Base-by-base conservation (phyloP, 805 yeast genomes). In the Yamadazyma philogaea region DNA sequence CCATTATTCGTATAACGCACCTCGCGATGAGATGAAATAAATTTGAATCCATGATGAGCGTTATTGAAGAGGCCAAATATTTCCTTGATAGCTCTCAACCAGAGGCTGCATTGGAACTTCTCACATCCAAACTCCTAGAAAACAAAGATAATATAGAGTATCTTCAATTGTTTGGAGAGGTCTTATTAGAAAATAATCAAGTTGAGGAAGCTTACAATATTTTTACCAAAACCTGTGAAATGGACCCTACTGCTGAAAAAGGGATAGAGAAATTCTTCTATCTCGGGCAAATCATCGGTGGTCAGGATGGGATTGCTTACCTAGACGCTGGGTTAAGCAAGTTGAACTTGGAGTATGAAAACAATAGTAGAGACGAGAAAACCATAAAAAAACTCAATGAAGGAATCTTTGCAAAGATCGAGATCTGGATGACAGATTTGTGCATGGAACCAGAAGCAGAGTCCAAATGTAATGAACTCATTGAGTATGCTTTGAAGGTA, bases 351-450 rank as follows among this genome's bases (percentile, higher is more conserved):
- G 55, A 57, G 37, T 40, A 38, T 18, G 56, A 56, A 14, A 51
- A 47, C 3, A 44, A 53, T 21, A 65, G 63, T 44, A 45, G 52
- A 3, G 39, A 53, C 17, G 53, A 60, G 36, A 54, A 54, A 18
- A 60, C 53, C 22, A 60, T 75, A 15, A 77, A 76, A 48, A 86
- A 84, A 57, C 58, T 87, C 37, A 79, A 84, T 49, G 85, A 82
- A 56, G 96, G 91, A 0, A 68, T 87, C 20, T 81, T 91, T 51
- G 82, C 96, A 6, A 76, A 84, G 68, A 85, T 93, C 55, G 99
- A 91, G 63, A 84, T 87, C 44, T 90, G 96, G 96, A 87, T 89
- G 97, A 91, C 98, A 1, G 97, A 91, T 68, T 69, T 90, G 49
- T 90, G 98, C 68, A 88, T 90, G 96, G 95, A 87, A 55, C 80